These are phyloP conservation scores for Ziziphus jujuba DNA, from an alignment of 306 rosid genomes.

Conservation along the genomic window DNA sequence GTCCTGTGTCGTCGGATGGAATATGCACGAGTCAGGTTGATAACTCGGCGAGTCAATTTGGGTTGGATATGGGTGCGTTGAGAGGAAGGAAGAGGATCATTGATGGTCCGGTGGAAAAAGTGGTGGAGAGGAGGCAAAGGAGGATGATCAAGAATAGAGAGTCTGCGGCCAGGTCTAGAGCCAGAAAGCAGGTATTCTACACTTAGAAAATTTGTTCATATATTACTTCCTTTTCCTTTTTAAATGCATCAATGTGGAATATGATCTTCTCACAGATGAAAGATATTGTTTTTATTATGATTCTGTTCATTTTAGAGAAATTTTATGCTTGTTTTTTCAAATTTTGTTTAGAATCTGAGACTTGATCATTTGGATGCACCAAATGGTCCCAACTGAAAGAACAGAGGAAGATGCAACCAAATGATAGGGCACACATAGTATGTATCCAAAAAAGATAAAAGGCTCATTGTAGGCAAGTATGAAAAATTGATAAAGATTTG, in stretches of 20 bases:
- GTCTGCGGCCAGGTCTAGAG: conserved; percentile 95
- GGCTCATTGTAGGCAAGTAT: too few relatives aligned
- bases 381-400: too few relatives aligned
- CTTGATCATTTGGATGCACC: too few relatives aligned
- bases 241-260: background rate
- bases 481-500: too few relatives aligned
- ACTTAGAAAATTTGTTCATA: background rate
- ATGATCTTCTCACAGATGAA: too few relatives aligned
- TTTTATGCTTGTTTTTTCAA: too few relatives aligned
- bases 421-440: too few relatives aligned
- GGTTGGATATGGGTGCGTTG: conserved; percentile 56
- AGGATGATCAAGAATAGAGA: conserved; percentile 98
- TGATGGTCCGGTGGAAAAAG: conserved; percentile 85
- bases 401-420: too few relatives aligned
- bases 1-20: conserved; percentile 77
- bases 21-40: conserved; percentile 45
- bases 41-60: conserved; percentile 42
- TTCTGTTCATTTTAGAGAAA: too few relatives aligned
- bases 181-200: conserved; percentile 90
- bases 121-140: conserved; percentile 94
- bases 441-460: too few relatives aligned
- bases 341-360: too few relatives aligned
- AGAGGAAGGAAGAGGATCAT: conserved; percentile 74
- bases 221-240: background rate
- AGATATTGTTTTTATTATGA: too few relatives aligned